These are phyloP conservation scores for Candida chilensis DNA, from an alignment of 805 yeast genomes.

Conservation along the genomic window DNA sequence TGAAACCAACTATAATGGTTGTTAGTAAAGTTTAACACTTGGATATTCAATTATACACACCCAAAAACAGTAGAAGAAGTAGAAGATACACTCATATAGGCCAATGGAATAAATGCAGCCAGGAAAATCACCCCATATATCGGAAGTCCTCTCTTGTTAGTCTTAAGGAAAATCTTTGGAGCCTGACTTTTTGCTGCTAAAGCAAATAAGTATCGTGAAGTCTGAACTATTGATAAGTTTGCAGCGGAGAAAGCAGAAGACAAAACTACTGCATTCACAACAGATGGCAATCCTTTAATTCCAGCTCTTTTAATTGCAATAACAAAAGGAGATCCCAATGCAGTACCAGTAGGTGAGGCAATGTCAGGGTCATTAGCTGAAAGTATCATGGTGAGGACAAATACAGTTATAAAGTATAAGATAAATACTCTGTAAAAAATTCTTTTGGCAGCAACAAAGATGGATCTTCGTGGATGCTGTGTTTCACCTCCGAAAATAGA, in stretches of 20 bases:
- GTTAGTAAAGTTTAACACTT: no score
- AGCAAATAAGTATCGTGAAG: constrained; percentile 22
- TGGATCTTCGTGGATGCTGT: constrained; percentile 19
- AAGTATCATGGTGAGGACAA: constrained; percentile 21
- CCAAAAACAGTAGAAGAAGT: constrained; percentile 17
- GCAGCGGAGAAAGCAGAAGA: constrained; percentile 30
- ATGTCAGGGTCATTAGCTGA: constrained; percentile 15
- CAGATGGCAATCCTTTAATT: constrained; percentile 21
- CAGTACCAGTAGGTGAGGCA: constrained; percentile 20
- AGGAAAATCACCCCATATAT: constrained; percentile 17
- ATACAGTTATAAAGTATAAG: constrained; percentile 18
- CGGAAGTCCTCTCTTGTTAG: constrained; percentile 22
- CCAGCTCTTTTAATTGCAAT: constrained; percentile 23
- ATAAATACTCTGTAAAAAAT: constrained; percentile 17
- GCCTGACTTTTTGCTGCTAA: constrained; percentile 27
- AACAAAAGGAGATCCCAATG: constrained; percentile 41
- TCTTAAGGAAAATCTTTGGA: constrained; percentile 20
- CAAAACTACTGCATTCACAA: constrained; percentile 26
- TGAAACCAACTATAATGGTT: no score
- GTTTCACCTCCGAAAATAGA: constrained; percentile 19
- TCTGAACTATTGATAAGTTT: constrained; percentile 15
- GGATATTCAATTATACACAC: constrained; percentile 14
- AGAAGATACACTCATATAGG: constrained; percentile 13
- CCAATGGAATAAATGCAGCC: constrained; percentile 15
- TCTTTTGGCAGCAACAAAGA: constrained; percentile 17